Base-by-base conservation (phyloP, 140 eudicot species). In the Senecio squalidus region DNA sequence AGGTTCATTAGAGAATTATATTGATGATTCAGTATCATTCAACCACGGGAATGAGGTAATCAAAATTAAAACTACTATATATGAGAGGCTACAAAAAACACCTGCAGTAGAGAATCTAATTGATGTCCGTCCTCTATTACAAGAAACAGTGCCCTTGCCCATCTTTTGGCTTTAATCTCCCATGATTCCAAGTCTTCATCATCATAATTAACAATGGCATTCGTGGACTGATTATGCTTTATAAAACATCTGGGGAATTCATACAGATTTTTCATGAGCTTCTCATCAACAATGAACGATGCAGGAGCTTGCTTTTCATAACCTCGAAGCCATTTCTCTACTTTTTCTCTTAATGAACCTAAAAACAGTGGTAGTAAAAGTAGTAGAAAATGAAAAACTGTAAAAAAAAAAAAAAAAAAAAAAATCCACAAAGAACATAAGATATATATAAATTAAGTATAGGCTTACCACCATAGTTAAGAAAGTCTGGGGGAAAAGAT, bases 131-230 rank as follows among this genome's bases (percentile, higher is more conserved):
- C 83, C 62, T 75, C 73, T 20, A 75, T 47, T 33, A 64, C 67
- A 55, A 87, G 94, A 71, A 92, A 87, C 45, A 84, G 72, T 64
- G 78, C 78, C 29, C 76, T 76, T n/a, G 85, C 79, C 98, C 98
- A 92, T 75, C 86, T 83, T 75, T 75, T 85, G 23, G 92, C 85
- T 69, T 84, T 78, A 74, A 69, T 36, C 53, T 68, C 82, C 98
- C 98, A 92, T 11, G 75, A 65, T 46, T 74, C 82, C 79, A 92
- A 55, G 67, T 92, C 96, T 77, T 81, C 98, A 40, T 92, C 98
- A 36, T 92, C 88, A 68, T 62, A 92, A 56, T 67, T 72, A 40
- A 74, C 59, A 47, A 28, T 46, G 31, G 58, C 69, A 54, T 64
- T 69, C 26, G 16, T 62, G 23, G 77, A 59, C 62, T 70, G 38